Percentiles rank a stretch among this genome's conserved stretches.
These are phyloP conservation scores for Pyrus betulifolia DNA, from an alignment of 306 rosid genomes.

Conservation along the genomic window DNA sequence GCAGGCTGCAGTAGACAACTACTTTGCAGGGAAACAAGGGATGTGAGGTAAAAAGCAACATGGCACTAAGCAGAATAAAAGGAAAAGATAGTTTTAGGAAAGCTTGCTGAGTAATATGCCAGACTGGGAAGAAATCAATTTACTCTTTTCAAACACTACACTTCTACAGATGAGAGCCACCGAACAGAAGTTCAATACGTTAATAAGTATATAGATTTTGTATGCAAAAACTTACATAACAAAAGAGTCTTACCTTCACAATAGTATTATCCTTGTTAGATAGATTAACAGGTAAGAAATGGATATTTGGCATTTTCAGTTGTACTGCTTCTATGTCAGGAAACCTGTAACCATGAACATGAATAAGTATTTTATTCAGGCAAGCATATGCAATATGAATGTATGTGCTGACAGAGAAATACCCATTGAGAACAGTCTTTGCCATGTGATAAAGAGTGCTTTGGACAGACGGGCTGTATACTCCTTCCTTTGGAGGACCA, in stretches of 20 bases:
- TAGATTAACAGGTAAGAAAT: conserved; percentile 81
- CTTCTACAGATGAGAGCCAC: neutral
- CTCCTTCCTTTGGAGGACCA: conserved; percentile 72
- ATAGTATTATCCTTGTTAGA: conserved; percentile 54
- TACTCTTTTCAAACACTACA: neutral
- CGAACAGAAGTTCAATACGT: neutral
- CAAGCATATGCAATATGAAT: neutral
- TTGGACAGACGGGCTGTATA: conserved; percentile 91
- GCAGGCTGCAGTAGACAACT: neutral
- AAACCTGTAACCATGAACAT: conserved; percentile 48
- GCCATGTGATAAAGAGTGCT: conserved; percentile 89
- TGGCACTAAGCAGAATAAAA: neutral
- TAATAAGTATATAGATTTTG: neutral
- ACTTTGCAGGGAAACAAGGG: neutral
- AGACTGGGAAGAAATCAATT: neutral
- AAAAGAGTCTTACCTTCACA: conserved; percentile 61
- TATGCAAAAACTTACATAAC: neutral
- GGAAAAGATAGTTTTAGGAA: neutral
- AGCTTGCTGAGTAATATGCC: neutral
- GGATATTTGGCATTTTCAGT: conserved; percentile 93
- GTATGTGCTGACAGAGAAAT: conserved; percentile 9
- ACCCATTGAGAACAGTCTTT: conserved; percentile 64
- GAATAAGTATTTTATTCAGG: neutral
- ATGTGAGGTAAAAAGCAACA: neutral
- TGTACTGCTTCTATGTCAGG: conserved; percentile 56